Evolutionary conservation across 2,329 filamentous ascomycete species (phyloP).

Genomic region (Calonectria montana): DNA sequence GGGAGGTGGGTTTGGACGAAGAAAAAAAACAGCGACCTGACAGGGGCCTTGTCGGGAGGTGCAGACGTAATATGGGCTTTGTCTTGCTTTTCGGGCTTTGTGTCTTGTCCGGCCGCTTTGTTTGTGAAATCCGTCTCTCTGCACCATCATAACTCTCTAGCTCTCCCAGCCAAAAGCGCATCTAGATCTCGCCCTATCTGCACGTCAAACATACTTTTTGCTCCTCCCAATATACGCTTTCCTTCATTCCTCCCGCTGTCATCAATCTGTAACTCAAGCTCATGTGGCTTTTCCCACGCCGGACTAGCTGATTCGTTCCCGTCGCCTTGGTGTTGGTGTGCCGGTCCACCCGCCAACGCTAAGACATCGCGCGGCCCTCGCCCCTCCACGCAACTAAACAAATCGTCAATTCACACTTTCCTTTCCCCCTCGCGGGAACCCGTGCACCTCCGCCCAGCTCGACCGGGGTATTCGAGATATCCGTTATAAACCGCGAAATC

Average conservation of each 20-base stretch:
- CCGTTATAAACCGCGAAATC: not conserved
- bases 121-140: not conserved
- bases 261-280: slow-evolving; percentile 5
- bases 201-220: not conserved
- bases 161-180: not conserved
- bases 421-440: slow-evolving; percentile 9
- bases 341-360: slow-evolving; percentile 44
- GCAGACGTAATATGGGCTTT: not conserved
- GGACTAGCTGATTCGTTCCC: slow-evolving; percentile 21
- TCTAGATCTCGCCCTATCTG: not conserved
- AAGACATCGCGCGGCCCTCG: slow-evolving; percentile 24
- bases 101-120: not conserved
- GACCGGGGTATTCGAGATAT: not conserved
- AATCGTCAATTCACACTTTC: slow-evolving; percentile 4
- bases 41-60: not conserved
- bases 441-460: slow-evolving; percentile 9
- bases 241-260: not conserved
- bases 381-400: slow-evolving; percentile 28
- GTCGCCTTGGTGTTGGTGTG: slow-evolving; percentile 17
- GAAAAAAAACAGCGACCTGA: not conserved
- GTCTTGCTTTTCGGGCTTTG: not conserved
- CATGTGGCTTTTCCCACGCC: not conserved
- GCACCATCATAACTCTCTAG: not conserved
- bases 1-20: slow-evolving; percentile 13
- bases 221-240: slow-evolving; percentile 9